phyloP scores from a whole-genome alignment of 1,284 basidiomycete genomes.

The Cerioporus squamosus region DNA sequence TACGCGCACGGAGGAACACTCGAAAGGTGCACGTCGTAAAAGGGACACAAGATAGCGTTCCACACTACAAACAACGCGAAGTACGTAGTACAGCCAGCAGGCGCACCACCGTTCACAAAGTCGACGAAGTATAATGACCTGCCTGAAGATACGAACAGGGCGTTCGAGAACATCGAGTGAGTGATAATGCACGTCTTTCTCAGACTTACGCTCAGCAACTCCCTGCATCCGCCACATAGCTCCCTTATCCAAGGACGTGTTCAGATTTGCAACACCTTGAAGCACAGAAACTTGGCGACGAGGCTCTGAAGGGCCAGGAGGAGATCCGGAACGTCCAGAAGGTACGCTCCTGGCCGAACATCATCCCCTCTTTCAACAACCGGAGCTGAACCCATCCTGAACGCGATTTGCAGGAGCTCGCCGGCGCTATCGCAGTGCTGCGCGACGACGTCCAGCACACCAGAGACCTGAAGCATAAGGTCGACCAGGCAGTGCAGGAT shows the following conservation, averaged over 20 bases:
- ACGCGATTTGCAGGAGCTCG: conserved; percentile 53
- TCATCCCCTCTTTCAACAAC: not conserved
- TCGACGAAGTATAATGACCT: conserved; percentile 86
- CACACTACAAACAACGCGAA: not conserved
- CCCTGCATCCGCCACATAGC: conserved; percentile 39
- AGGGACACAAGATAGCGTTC: not conserved
- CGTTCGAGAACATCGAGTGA: conserved; percentile 76
- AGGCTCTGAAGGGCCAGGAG: conserved; percentile 73
- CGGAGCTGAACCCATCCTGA: not conserved
- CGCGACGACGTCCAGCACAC: conserved; percentile 69
- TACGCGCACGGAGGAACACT: too few relatives aligned
- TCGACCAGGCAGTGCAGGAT: conserved; percentile 77
- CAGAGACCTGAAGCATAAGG: conserved; percentile 70
- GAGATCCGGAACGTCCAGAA: conserved; percentile 68
- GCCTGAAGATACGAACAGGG: conserved; percentile 67
- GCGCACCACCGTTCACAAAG: conserved; percentile 62
- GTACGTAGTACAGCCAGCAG: conserved; percentile 29
- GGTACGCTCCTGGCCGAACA: conserved; percentile 42
- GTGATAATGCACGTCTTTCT: conserved; percentile 23
- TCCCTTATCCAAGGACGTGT: conserved; percentile 75
- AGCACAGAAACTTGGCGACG: conserved; percentile 77
- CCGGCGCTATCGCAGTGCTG: conserved; percentile 64
- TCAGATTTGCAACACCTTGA: conserved; percentile 78
- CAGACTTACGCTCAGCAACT: not conserved
- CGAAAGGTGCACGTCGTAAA: too few relatives aligned